Percentiles rank a stretch among this genome's conserved stretches.
These are phyloP conservation scores for Ustilago loliicola DNA, from an alignment of 1,284 basidiomycete species.

Conservation along the genomic window DNA sequence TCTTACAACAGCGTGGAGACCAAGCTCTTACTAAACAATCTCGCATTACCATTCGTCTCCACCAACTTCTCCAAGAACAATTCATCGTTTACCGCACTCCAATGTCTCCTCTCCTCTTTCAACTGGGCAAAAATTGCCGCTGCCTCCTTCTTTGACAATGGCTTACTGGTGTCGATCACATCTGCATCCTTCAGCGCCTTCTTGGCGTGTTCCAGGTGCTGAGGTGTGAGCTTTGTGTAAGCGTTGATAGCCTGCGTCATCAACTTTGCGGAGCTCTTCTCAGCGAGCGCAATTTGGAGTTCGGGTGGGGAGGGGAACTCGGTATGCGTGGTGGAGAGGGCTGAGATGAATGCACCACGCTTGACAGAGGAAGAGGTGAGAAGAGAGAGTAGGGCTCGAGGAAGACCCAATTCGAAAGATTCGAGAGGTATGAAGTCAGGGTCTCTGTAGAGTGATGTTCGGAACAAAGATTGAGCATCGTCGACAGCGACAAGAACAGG, in stretches of 20 bases:
- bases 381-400: conserved; percentile 73
- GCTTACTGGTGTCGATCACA: conserved; percentile 37
- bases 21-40: conserved; percentile 57
- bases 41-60: conserved; percentile 60
- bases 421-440: conserved; percentile 81
- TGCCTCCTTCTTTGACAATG: conserved; percentile 46
- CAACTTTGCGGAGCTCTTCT: conserved; percentile 18
- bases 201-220: conserved; percentile 51
- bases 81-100: conserved; percentile 63
- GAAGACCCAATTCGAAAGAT: conserved; percentile 84
- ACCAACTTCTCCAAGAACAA: conserved; percentile 63
- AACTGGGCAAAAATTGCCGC: conserved; percentile 55
- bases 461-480: conserved; percentile 86
- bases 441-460: conserved; percentile 80
- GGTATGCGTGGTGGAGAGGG: conserved; percentile 56
- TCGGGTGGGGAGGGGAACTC: conserved; percentile 50
- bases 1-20: conserved; percentile 46
- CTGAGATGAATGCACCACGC: conserved; percentile 49
- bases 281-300: conserved; percentile 48
- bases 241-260: conserved; percentile 53
- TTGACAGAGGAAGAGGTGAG: conserved; percentile 31
- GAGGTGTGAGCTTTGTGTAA: conserved; percentile 52
- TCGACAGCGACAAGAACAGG: conserved; percentile 87
- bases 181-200: conserved; percentile 25
- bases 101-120: conserved; percentile 48